Base-by-base conservation (phyloP, 306 rosid genomes). In the Inga oerstediana region DNA sequence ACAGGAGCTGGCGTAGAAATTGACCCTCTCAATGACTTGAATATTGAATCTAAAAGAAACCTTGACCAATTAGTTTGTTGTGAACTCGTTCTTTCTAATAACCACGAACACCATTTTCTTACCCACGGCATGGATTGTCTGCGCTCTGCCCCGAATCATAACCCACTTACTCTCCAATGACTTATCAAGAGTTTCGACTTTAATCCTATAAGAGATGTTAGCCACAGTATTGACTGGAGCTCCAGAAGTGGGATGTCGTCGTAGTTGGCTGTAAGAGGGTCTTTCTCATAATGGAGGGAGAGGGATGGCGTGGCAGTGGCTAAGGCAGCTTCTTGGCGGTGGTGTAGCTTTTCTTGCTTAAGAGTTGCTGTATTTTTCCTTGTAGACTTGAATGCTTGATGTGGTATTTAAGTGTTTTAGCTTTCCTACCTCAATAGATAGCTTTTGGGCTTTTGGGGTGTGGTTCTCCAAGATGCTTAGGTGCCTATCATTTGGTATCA, bases 71-170 rank as follows among this genome's bases (percentile, higher is more conserved):
- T 97, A 24, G 99, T 97, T 20, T 78, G n/a, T n/a, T n/a, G 99
- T 91, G 77, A 85, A 97, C 0, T 97, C 97, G 3, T 35, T 78
- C 79, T 97, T 93, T 39, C 99, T 88, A 1, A 97, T 68, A 2
- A 97, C 94, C 67, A 94, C 15, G 51, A 97, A 97, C 1, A 93
- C 90, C 98, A 96, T 93, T 74, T 94, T 97, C 92, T 97, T 97
- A 73, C 92, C 93, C 14, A 92, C 95, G 1, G 97, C 89, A 1
- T 97, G 94, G 86, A 94, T 92, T 67, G 95, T 58, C 86, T 97
- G 99, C 3, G 90, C 89, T 11, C 95, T 87, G 0, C 98, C 99
- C 0, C 97, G 92, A 10, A 97, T 77, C 34, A 82, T 80, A 14
- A 97, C 98, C 10, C 14, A 1, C 69, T 39, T 43, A n/a, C 82